Evolutionary conservation across 1,284 basidiomycete species (phyloP).

Genomic region (Ustilago crameri): DNA sequence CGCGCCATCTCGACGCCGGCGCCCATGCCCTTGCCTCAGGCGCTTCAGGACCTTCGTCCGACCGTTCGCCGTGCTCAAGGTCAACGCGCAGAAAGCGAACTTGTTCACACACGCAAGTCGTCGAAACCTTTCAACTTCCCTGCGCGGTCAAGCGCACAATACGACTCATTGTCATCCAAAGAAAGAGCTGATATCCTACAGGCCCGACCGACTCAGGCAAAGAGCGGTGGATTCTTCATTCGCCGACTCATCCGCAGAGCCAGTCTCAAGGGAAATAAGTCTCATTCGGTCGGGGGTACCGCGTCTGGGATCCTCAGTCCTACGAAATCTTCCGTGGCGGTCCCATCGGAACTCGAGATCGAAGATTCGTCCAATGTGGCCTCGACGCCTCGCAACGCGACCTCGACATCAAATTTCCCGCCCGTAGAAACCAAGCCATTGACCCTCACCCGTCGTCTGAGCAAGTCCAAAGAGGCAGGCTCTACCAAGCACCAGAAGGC

Average conservation of each 20-base stretch:
- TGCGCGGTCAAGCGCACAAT: conserved; percentile 33
- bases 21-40: conserved; percentile 34
- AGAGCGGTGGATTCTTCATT: conserved; percentile 28
- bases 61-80: conserved; percentile 33
- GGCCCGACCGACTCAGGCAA: conserved; percentile 3
- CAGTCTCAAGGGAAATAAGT: conserved; percentile 40
- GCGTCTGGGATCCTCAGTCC: conserved; percentile 7
- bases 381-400: conserved; percentile 18
- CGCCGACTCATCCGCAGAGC: conserved; percentile 45
- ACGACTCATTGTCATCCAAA: conserved; percentile 7
- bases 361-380: conserved; percentile 7
- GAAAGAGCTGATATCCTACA: conserved; percentile 20
- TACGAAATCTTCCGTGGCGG: conserved; percentile 16
- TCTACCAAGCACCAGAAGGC: conserved; percentile 12
- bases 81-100: conserved; percentile 47
- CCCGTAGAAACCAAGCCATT: conserved; percentile 12
- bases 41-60: conserved; percentile 31
- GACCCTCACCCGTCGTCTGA: conserved; percentile 28
- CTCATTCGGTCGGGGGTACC: conserved; percentile 30
- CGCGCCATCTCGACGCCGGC: conserved; percentile 33
- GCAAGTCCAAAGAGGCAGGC: conserved; percentile 29
- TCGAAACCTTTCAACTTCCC: conserved; percentile 40
- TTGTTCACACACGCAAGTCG: conserved; percentile 26
- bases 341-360: conserved; percentile 20
- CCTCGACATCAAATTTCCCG: conserved; percentile 14